A percentile compares a stretch with the other conserved stretches of the same genome.
Conservation (phyloP, 169 alveolate species). For the Cytauxzoon felis region DNA sequence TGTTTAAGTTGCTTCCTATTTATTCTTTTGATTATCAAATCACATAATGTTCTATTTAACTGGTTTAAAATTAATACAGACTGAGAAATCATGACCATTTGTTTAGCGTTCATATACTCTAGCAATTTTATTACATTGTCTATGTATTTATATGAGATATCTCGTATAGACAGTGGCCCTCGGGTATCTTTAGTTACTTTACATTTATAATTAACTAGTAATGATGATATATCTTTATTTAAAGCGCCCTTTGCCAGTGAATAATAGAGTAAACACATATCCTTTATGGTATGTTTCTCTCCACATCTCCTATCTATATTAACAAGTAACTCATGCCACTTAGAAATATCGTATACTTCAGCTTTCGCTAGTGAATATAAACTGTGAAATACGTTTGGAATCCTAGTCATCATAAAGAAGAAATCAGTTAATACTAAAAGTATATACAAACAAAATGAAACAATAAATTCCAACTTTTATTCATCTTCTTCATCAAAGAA, state of each 20-base stretch:
- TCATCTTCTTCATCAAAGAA: no score
- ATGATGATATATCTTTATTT: neutral
- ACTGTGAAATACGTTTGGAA: conserved; percentile 4
- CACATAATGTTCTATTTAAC: conserved; percentile 10
- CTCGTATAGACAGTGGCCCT: conserved; percentile 21
- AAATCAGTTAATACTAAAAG: no score
- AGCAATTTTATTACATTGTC: conserved; percentile 9
- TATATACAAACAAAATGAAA: no score
- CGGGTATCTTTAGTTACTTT: neutral
- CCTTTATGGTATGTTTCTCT: conserved; percentile 15
- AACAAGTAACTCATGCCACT: conserved; percentile 26
- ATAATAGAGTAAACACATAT: conserved; percentile 25
- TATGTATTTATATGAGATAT: conserved; percentile 11
- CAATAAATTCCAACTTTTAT: no score
- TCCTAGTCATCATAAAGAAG: conserved; percentile 22
- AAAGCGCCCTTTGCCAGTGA: conserved; percentile 12
- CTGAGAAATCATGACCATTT: conserved; percentile 42
- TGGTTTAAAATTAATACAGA: neutral
- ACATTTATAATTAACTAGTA: conserved; percentile 1
- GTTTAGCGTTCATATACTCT: conserved; percentile 26
- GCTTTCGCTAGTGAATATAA: conserved; percentile 26
- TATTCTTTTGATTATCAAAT: conserved; percentile 9
- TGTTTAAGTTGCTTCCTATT: neutral
- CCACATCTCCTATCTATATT: conserved; percentile 21
- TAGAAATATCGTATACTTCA: neutral